phyloP scores from a whole-genome alignment of 441 rosid genomes.

The Erodium chrysanthum region DNA sequence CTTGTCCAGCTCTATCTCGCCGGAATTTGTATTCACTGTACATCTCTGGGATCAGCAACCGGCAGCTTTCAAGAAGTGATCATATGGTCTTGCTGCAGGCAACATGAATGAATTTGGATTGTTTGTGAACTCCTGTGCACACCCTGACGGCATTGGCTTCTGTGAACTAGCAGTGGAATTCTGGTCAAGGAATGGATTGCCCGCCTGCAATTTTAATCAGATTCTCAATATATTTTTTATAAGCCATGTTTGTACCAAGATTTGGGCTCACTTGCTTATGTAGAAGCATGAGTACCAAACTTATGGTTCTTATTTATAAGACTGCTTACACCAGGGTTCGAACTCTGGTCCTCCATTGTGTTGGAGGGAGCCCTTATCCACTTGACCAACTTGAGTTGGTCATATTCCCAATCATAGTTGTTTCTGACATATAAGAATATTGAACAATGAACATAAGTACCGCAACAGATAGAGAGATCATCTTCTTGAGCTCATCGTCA shows the following conservation, averaged over 20 bases:
- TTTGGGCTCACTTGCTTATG: too few relatives aligned
- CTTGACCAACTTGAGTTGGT: too few relatives aligned
- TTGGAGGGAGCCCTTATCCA: too few relatives aligned
- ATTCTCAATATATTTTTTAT: conserved; percentile 1
- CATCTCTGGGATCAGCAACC: conserved; percentile 48
- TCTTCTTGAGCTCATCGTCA: conserved; percentile 19
- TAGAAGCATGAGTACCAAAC: too few relatives aligned
- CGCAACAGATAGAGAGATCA: conserved; percentile 15
- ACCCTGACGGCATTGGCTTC: conserved; percentile 22
- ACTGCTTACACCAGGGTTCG: too few relatives aligned
- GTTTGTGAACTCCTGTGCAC: conserved; percentile 47
- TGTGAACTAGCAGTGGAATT: conserved; percentile 20
- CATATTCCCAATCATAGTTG: too few relatives aligned
- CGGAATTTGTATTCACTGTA: not conserved
- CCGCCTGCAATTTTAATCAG: conserved; percentile 31
- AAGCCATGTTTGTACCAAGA: too few relatives aligned
- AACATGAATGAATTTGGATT: conserved; percentile 41
- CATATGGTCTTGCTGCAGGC: conserved; percentile 82
- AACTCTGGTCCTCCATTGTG: too few relatives aligned
- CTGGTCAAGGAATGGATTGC: conserved; percentile 33
- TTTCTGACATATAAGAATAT: not conserved
- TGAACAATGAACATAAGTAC: conserved; percentile 2
- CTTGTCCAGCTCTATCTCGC: not conserved
- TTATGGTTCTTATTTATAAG: too few relatives aligned
- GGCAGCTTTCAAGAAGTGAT: conserved; percentile 87